Evolutionary conservation across 164 flowering plant species (phyloP).

Genomic region (Liriodendron chinense): DNA sequence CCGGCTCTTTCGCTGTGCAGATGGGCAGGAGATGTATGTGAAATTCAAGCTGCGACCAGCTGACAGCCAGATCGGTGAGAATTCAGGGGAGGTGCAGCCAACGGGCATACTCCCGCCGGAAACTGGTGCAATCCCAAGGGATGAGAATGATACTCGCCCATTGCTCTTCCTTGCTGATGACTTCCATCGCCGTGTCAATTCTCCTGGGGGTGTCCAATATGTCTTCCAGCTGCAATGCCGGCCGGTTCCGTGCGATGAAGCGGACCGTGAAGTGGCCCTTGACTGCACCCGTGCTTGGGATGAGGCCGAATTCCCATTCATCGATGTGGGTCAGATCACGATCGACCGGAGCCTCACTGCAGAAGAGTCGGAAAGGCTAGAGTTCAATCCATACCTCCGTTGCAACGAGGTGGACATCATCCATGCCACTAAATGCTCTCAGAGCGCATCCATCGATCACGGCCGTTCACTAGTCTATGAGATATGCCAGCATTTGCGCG

Average conservation of each 20-base stretch:
- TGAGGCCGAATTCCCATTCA: conserved; percentile 45
- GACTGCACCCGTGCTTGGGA: conserved; percentile 84
- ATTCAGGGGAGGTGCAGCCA: conserved; percentile 66
- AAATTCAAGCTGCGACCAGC: conserved; percentile 62
- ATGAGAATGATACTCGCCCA: conserved; percentile 50
- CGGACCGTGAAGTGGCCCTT: conserved; percentile 36
- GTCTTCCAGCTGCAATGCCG: conserved; percentile 60
- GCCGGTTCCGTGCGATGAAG: conserved; percentile 49
- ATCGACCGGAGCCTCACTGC: conserved; percentile 43
- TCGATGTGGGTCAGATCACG: conserved; percentile 54
- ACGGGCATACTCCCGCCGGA: conserved; percentile 73
- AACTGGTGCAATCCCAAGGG: conserved; percentile 75
- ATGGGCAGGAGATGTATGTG: conserved; percentile 64
- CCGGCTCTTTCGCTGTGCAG: conserved; percentile 51
- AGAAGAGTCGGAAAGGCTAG: conserved; percentile 53
- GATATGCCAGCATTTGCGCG: conserved; percentile 71
- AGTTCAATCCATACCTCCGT: conserved; percentile 62
- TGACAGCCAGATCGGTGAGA: conserved; percentile 50
- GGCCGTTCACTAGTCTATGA: conserved; percentile 75
- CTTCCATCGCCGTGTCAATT: conserved; percentile 46
- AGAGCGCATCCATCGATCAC: conserved; percentile 82
- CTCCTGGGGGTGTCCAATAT: conserved; percentile 51
- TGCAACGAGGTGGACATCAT: conserved; percentile 62
- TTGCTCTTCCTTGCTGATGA: conserved; percentile 71
- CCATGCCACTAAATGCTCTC: conserved; percentile 52